A percentile compares a stretch with the other conserved stretches of the same genome.
phyloP scores from a whole-genome alignment of 371 early-diverging fungal genomes.

The Mucor piriformis region DNA sequence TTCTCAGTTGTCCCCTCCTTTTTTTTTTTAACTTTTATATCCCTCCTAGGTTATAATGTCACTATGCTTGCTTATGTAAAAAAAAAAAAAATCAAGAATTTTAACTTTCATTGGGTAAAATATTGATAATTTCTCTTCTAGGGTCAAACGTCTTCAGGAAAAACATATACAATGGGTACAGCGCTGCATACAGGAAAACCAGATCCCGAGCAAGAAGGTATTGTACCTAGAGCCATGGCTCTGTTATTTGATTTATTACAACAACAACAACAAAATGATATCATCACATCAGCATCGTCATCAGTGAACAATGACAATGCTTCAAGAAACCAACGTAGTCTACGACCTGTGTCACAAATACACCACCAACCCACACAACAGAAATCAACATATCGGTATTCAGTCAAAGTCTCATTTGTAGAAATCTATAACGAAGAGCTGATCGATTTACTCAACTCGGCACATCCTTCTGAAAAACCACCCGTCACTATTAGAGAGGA shows the following conservation, averaged over 20 bases:
- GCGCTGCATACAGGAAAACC: conserved; percentile 68
- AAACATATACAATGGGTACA: conserved; percentile 99
- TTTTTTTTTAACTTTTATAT: not conserved
- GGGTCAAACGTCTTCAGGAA: conserved; percentile 95
- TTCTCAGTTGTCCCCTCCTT: not conserved
- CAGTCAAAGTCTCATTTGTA: conserved; percentile 72
- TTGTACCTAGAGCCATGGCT: conserved; percentile 89
- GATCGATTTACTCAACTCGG: conserved; percentile 75
- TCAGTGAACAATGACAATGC: conserved; percentile 6
- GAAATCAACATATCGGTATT: conserved; percentile 36
- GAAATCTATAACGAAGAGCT: conserved; percentile 99
- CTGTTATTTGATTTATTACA: conserved; percentile 70
- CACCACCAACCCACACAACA: conserved; percentile 11
- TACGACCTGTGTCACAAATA: conserved; percentile 13
- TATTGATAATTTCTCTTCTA: conserved; percentile 7
- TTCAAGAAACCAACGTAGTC: conserved; percentile 7
- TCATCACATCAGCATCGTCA: conserved; percentile 27
- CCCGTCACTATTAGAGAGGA: conserved; percentile 91
- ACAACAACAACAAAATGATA: conserved; percentile 27
- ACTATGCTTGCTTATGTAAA: conserved; percentile 97
- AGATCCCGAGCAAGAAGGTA: conserved; percentile 69
- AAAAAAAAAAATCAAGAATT: conserved; percentile 74
- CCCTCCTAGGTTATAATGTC: conserved; percentile 81
- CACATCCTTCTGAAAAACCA: conserved; percentile 58
- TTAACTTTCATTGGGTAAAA: conserved; percentile 4